A percentile compares a stretch with the other conserved stretches of the same genome.
phyloP scores from a whole-genome alignment of 108 stramenopile species.

The Craspedostauros australis region DNA sequence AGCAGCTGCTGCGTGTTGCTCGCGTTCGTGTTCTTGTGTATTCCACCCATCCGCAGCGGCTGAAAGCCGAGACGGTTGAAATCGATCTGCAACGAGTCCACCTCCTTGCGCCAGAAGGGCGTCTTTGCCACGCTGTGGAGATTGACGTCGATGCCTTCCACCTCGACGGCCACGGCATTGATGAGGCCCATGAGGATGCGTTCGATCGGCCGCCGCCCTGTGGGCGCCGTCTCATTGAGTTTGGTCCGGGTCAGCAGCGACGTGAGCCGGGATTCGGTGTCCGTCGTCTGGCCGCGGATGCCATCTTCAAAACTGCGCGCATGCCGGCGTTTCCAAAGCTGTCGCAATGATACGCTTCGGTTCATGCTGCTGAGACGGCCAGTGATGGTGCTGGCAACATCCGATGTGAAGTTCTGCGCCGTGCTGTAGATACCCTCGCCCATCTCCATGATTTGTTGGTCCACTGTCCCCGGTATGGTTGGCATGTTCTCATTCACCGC shows the following conservation, averaged over 20 bases:
- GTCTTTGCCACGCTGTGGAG: conserved; percentile 41
- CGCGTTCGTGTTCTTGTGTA: conserved; percentile 20
- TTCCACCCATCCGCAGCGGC: conserved; percentile 64
- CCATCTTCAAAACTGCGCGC: conserved; percentile 62
- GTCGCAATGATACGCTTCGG: conserved; percentile 17
- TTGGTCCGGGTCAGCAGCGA: conserved; percentile 13
- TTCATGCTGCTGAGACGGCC: neutral
- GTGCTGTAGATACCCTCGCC: too few relatives aligned
- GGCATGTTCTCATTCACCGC: too few relatives aligned
- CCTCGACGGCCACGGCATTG: conserved; percentile 74
- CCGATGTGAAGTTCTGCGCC: too few relatives aligned
- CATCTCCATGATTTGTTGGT: too few relatives aligned
- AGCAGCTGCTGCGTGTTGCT: conserved; percentile 5
- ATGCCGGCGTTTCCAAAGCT: conserved; percentile 46
- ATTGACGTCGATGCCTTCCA: conserved; percentile 53
- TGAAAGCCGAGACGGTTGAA: conserved; percentile 74
- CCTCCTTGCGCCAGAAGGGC: conserved; percentile 64
- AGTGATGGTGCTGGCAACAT: too few relatives aligned
- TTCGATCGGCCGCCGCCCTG: conserved; percentile 41
- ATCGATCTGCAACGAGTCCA: conserved; percentile 65
- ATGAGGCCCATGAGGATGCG: conserved; percentile 77
- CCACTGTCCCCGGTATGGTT: too few relatives aligned
- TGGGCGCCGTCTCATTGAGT: conserved; percentile 4
- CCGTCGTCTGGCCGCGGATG: conserved; percentile 39
- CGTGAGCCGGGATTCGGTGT: conserved; percentile 2